Conservation (phyloP, 1,139 yeast genomes). For the Kodamaea suecica region DNA sequence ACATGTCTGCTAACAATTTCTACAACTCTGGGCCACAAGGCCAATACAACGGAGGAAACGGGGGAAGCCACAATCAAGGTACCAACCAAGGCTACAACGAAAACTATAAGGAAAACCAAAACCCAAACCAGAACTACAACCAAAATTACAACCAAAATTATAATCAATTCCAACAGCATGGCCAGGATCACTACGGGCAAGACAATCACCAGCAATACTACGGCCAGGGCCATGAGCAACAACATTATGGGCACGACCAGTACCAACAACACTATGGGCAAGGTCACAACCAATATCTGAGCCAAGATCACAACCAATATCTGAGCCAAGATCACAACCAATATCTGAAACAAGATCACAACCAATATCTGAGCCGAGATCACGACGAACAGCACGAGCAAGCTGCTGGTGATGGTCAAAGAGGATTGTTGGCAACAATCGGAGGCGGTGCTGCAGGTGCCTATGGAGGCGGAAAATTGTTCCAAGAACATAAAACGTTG, state of each 20-base stretch:
- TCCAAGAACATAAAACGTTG: conserved; percentile 19
- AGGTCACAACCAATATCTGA: neutral
- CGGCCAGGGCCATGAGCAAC: neutral
- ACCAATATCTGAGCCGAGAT: conserved; percentile 12
- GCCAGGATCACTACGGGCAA: conserved; percentile 1
- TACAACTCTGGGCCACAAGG: conserved; percentile 50
- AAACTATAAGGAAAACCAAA: too few species aligned
- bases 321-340: conserved; percentile 12
- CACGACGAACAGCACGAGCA: neutral
- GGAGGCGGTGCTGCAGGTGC: conserved; percentile 64
- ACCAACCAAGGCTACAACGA: too few species aligned
- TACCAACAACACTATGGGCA: conserved; percentile 3
- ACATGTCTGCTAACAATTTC: conserved; percentile 63
- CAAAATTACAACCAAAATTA: neutral
- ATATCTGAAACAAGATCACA: conserved; percentile 1
- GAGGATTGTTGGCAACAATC: conserved; percentile 53
- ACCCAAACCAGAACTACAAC: too few species aligned
- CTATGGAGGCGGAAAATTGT: conserved; percentile 26
- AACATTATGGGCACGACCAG: conserved; percentile 2
- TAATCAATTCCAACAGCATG: neutral
- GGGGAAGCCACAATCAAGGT: conserved; percentile 2
- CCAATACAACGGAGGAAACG: conserved; percentile 19
- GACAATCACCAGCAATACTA: conserved; percentile 1
- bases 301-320: conserved; percentile 3
- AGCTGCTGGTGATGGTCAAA: conserved; percentile 34